phyloP scores from a whole-genome alignment of 768 basidiomycete species.

The Macrolepiota dolichaula region DNA sequence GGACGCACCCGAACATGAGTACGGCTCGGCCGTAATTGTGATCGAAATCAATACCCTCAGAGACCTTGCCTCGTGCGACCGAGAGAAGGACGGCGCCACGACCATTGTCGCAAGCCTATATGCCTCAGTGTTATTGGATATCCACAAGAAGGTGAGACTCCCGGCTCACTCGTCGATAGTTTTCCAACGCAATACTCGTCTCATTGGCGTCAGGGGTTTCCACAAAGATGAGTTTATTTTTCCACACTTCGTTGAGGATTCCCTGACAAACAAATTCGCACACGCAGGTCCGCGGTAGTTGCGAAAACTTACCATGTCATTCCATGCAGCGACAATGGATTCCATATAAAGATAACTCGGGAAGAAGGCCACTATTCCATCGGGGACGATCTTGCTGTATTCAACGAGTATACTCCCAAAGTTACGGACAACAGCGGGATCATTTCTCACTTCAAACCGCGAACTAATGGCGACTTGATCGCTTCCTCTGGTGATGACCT shows the following conservation, averaged over 20 bases:
- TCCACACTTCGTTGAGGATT: conserved; percentile 98
- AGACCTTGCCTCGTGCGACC: conserved; percentile 98
- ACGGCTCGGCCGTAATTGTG: conserved; percentile 99
- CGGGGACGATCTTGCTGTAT: conserved; percentile 96
- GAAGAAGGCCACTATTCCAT: conserved; percentile 98
- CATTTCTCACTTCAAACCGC: conserved; percentile 97
- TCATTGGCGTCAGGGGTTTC: conserved; percentile 99
- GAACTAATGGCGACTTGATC: conserved; percentile 99
- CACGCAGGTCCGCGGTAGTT: not conserved
- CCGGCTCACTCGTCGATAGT: conserved; percentile 78
- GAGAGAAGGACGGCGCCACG: conserved; percentile 95
- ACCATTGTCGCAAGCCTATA: conserved; percentile 96
- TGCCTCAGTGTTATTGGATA: not conserved
- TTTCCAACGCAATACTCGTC: conserved; percentile 96
- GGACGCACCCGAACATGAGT: conserved; percentile 93
- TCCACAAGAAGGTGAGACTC: not conserved
- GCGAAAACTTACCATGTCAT: conserved; percentile 84
- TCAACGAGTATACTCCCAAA: conserved; percentile 98
- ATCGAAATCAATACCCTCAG: conserved; percentile 99
- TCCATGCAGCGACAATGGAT: conserved; percentile 99
- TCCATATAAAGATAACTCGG: conserved; percentile 99
- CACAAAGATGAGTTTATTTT: conserved; percentile 98
- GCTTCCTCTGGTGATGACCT: conserved; percentile 97
- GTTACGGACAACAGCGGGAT: conserved; percentile 97
- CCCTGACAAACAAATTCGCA: conserved; percentile 50